Base-by-base conservation (phyloP, 768 basidiomycete genomes). In the Mycena epipterygia region DNA sequence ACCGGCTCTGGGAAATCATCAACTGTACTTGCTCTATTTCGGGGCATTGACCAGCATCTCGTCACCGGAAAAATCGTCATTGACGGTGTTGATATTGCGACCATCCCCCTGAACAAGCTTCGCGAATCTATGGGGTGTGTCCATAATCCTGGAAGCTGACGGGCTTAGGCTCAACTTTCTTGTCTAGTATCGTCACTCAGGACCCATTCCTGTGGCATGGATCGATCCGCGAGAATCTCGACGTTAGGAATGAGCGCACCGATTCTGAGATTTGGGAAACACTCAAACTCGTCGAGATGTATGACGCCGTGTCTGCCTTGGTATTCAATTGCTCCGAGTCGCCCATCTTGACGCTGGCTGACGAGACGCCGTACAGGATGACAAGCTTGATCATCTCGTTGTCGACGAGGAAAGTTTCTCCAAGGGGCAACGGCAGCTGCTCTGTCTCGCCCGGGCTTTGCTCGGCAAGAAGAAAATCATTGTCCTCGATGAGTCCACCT, bases 271-370 rank as follows among this genome's bases (percentile, higher is more conserved):
- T 68, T 46, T 68, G 58, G 66, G 59, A 68, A 49, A 61, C 67
- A 5, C 67, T 68, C 41, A 68, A 62, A 56, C 59, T 68, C 21
- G 67, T 68, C 41, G 59, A 68, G 67, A 68, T 68, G 67, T 68
- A 61, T 55, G 67, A 62, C 25, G 51, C 67, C 6, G 67, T 68
- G 60, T 68, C 67, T n/a, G 39, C 49, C 19, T 55, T 68, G 52
- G 66, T 68, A 29, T 32, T 33, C 19, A 32, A 27, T 33, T 13
- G n/a, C 27, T 55, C 3, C n/a, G n/a, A n/a, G n/a, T 42, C 33
- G 27, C 21, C 39, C 19, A 27, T 42, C 25, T 58, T 58, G 27
- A 35, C 42, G 16, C 37, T n/a, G 49, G 29, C 25, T 52, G 35
- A 55, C 61, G 41, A 63, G 55, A 23, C n/a, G 57, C 19, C 57